Evolutionary conservation across 116 monocot genomes (phyloP).

Genomic region (Thalassia testudinum): DNA sequence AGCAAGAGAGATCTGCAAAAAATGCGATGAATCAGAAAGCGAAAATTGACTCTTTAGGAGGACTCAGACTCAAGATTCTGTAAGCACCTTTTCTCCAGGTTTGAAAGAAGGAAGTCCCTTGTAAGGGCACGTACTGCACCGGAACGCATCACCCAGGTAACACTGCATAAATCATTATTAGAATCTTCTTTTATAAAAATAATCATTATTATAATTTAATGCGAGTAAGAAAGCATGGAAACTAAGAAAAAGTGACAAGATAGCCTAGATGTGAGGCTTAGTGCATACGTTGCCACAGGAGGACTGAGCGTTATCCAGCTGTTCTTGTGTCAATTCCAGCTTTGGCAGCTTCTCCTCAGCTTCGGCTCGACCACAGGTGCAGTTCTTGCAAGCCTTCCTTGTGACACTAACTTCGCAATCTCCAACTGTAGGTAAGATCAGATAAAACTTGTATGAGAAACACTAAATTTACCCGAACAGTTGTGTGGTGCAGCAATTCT

Average conservation of each 20-base stretch:
- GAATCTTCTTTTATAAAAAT: too few relatives aligned
- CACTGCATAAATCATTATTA: constrained; percentile 45
- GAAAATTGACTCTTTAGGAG: too few relatives aligned
- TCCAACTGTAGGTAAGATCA: constrained; percentile 29
- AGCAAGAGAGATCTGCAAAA: constrained; percentile 28
- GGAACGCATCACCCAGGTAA: constrained; percentile 91
- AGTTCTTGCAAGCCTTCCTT: constrained; percentile 97
- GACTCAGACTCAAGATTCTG: too few relatives aligned
- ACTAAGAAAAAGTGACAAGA: not conserved
- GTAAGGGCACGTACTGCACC: constrained; percentile 75
- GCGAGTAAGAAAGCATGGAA: not conserved
- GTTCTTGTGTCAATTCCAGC: constrained; percentile 60
- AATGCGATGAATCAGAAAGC: too few relatives aligned
- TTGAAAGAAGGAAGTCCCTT: constrained; percentile 85
- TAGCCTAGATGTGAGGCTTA: not conserved
- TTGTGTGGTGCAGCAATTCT: not conserved
- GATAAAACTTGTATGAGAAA: not conserved
- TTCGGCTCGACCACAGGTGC: constrained; percentile 87
- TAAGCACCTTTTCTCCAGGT: constrained; percentile 62
- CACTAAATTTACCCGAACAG: not conserved
- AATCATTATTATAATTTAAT: too few relatives aligned
- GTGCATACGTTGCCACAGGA: constrained; percentile 77
- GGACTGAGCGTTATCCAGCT: constrained; percentile 78
- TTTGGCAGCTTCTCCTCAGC: constrained; percentile 62
- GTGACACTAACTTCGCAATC: constrained; percentile 85